phyloP scores from a whole-genome alignment of 2,329 filamentous ascomycete genomes.

The Colletotrichum abscissum region DNA sequence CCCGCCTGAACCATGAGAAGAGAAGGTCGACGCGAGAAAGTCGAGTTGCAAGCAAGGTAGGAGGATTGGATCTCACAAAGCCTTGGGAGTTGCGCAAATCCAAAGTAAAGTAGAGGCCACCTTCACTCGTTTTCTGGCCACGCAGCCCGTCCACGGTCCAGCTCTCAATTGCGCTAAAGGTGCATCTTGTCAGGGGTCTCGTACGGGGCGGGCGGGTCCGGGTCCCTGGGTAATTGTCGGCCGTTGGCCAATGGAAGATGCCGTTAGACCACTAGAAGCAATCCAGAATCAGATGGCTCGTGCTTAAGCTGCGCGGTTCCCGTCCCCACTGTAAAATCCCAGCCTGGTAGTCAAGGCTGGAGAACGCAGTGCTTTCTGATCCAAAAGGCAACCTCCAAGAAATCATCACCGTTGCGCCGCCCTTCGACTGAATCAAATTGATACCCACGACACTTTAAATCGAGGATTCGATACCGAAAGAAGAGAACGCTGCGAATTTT shows the following conservation, averaged over 20 bases:
- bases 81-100: not conserved
- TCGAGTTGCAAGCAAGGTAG: not conserved
- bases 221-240: constrained; percentile 24
- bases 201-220: constrained; percentile 16
- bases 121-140: constrained; percentile 44
- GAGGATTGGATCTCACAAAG: constrained; percentile 2
- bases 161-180: constrained; percentile 23
- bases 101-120: constrained; percentile 46
- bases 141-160: constrained; percentile 22
- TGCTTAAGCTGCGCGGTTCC: constrained; percentile 26
- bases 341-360: constrained; percentile 32
- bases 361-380: not conserved
- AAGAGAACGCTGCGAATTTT: no score
- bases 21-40: constrained; percentile 16
- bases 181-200: constrained; percentile 31
- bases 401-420: not conserved
- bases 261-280: not conserved
- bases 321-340: constrained; percentile 31
- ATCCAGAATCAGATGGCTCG: constrained; percentile 15
- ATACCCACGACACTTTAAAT: not conserved
- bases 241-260: constrained; percentile 31
- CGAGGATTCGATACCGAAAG: not conserved
- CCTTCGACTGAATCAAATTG: not conserved
- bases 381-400: not conserved
- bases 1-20: constrained; percentile 30